Evolutionary conservation across 2,329 filamentous ascomycete species (phyloP), one percentile per base, ranked within the genome.

Genomic region (Leptographium flavum): DNA sequence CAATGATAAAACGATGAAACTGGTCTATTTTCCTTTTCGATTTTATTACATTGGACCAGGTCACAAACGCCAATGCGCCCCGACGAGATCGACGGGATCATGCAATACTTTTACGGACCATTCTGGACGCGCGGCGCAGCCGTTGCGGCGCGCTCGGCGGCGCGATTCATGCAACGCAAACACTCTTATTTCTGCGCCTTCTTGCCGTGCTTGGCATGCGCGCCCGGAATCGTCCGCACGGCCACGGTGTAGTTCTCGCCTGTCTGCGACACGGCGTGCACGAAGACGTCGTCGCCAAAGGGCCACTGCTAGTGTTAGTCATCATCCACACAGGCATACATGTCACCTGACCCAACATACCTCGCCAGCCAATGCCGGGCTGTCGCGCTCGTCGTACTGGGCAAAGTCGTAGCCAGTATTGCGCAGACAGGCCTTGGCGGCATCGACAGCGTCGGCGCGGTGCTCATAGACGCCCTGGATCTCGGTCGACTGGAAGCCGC

Each of bases 261-360:
- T 8, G 55, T 63, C 37, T 61, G 54, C 0, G 59, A 57, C 2
- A 70, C 63, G 6, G 66, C 67, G 47, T 67, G 66, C 14, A 65
- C 61, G 2, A 66, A 47, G 3, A 64, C 60, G 22, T 69, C 63
- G 15, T 67, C 64, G 5, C 65, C 66, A 58, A 62, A 70, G 2
- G 65, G 64, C 64, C 66, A 68, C 45, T 64, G 48, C 3, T 23
- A 5, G 8, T 22, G 35, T 37, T 22, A 37, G 35, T 21, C 5
- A 31, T 7, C 21, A 15, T 11, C 11, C 23, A 27, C 21, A 13
- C 3, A 19, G 11, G n/a, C 48, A n/a, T 32, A 19, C 31, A 45
- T 44, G 28, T 47, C 43, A 3, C 19, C 35, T 37, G 19, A 37
- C 35, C 35, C 35, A 37, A 21, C 35, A 23, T 25, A 37, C 35